Percentiles rank a stretch among this genome's conserved stretches.
Evolutionary conservation across 352 stramenopile species (phyloP).

Genomic region (Globisporangium camurandrum): DNA sequence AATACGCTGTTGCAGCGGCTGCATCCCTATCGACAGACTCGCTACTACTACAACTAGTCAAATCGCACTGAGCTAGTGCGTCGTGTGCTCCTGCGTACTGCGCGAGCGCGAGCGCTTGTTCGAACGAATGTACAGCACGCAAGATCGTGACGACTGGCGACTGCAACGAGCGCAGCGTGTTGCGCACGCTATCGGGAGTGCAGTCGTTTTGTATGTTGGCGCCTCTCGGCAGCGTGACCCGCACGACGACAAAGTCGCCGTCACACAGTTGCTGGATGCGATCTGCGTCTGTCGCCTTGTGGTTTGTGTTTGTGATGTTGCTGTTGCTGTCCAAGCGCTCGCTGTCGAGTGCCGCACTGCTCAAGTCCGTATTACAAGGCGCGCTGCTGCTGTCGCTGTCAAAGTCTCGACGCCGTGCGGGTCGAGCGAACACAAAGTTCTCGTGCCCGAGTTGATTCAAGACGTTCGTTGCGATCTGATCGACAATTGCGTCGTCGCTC

Average conservation of each 20-base stretch:
- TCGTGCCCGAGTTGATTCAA: conserved; percentile 52
- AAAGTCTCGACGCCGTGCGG: conserved; percentile 3
- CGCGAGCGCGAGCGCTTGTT: conserved; percentile 13
- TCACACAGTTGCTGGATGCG: conserved; percentile 17
- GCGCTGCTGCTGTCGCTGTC: neutral
- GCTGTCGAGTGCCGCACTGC: neutral
- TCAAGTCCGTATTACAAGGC: too few species aligned
- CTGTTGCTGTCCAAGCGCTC: neutral
- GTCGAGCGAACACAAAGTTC: conserved; percentile 65
- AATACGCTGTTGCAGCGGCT: conserved; percentile 13
- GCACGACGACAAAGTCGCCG: conserved; percentile 26
- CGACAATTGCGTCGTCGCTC: conserved; percentile 5
- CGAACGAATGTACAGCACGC: conserved; percentile 4
- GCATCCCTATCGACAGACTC: neutral
- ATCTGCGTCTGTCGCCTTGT: neutral
- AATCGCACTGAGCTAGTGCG: neutral
- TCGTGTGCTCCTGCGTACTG: conserved; percentile 1
- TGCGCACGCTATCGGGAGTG: too few species aligned
- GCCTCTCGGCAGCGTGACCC: too few species aligned
- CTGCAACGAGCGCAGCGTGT: conserved; percentile 5
- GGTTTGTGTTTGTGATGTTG: neutral
- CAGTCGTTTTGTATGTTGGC: neutral
- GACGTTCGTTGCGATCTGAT: conserved; percentile 14
- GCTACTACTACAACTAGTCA: neutral
- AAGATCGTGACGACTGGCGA: conserved; percentile 28